A percentile compares a stretch with the other conserved stretches of the same genome.
phyloP scores from a whole-genome alignment of 2,329 filamentous ascomycete species.

The Teratosphaeria pseudoeucalypti region DNA sequence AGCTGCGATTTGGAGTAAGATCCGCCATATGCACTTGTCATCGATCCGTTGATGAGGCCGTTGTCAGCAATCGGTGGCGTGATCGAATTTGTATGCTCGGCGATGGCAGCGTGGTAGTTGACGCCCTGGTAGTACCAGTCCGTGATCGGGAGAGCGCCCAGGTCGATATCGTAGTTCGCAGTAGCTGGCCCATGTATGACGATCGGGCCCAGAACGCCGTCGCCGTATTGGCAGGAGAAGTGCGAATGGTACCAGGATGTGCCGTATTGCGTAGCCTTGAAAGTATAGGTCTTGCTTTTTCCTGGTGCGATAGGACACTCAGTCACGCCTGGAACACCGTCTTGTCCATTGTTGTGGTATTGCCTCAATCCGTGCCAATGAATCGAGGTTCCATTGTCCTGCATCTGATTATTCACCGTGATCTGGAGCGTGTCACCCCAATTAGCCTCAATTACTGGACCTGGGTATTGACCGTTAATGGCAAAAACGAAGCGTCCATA shows the following conservation, averaged over 20 bases:
- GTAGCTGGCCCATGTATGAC: conserved; percentile 51
- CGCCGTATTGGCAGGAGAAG: conserved; percentile 43
- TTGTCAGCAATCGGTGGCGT: conserved; percentile 40
- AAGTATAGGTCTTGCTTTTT: conserved; percentile 46
- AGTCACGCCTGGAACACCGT: conserved; percentile 45
- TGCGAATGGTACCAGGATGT: conserved; percentile 47
- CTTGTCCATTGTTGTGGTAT: conserved; percentile 43
- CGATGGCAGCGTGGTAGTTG: conserved; percentile 17
- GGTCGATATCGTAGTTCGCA: conserved; percentile 52
- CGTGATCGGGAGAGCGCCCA: conserved; percentile 48
- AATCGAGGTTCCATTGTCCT: conserved; percentile 49
- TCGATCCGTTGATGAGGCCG: conserved; percentile 34
- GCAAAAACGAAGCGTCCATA: conserved; percentile 28
- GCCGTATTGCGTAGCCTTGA: conserved; percentile 41
- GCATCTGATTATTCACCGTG: conserved; percentile 46
- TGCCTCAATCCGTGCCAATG: conserved; percentile 57
- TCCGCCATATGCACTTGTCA: conserved; percentile 24
- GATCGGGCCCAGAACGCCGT: conserved; percentile 51
- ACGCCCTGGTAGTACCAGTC: conserved; percentile 44
- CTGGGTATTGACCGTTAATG: conserved; percentile 55
- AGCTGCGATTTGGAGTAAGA: conserved; percentile 23
- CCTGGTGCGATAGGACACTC: conserved; percentile 41
- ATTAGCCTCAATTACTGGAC: conserved; percentile 26
- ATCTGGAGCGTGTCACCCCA: conserved; percentile 34
- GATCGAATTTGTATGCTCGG: conserved; percentile 19